These are phyloP conservation scores for Stropharia rugosoannulata DNA, from an alignment of 768 basidiomycete species.

Conservation along the genomic window DNA sequence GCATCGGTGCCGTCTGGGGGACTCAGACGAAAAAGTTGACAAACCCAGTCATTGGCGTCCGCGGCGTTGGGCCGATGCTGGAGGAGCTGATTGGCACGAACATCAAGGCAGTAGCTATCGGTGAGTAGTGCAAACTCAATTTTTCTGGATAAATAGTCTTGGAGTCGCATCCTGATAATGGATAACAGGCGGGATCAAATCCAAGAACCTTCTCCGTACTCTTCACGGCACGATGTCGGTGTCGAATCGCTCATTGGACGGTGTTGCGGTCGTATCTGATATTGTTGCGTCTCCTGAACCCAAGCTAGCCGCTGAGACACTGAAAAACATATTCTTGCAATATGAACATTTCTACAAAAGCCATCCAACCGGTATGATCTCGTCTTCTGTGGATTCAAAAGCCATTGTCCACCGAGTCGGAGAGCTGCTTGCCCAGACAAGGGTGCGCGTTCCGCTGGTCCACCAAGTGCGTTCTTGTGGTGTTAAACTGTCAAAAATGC, in stretches of 20 bases:
- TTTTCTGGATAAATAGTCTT: neutral
- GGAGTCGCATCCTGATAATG: neutral
- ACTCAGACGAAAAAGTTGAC: slow-evolving; percentile 79
- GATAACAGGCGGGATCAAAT: slow-evolving; percentile 81
- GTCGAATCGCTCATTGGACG: slow-evolving; percentile 62
- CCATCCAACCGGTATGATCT: slow-evolving; percentile 5
- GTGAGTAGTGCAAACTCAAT: slow-evolving; percentile 38
- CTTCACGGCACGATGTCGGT: slow-evolving; percentile 68
- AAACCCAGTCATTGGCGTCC: slow-evolving; percentile 64
- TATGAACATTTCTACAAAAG: slow-evolving; percentile 33
- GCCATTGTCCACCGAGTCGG: slow-evolving; percentile 43
- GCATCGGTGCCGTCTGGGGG: slow-evolving; percentile 81
- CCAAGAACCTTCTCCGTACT: slow-evolving; percentile 70
- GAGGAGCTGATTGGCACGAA: slow-evolving; percentile 59
- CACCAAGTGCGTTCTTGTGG: slow-evolving; percentile 58
- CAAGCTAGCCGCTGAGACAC: slow-evolving; percentile 41
- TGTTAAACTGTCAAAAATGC: neutral
- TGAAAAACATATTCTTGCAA: slow-evolving; percentile 40
- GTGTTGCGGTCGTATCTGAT: slow-evolving; percentile 88
- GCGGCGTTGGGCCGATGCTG: slow-evolving; percentile 70
- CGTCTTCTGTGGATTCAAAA: slow-evolving; percentile 10
- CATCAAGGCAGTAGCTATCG: slow-evolving; percentile 82
- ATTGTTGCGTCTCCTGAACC: slow-evolving; percentile 72
- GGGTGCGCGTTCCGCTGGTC: slow-evolving; percentile 63
- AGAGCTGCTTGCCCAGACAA: slow-evolving; percentile 50